Conservation (phyloP, 306 rosid genomes). For the Dryas alaskensis region DNA sequence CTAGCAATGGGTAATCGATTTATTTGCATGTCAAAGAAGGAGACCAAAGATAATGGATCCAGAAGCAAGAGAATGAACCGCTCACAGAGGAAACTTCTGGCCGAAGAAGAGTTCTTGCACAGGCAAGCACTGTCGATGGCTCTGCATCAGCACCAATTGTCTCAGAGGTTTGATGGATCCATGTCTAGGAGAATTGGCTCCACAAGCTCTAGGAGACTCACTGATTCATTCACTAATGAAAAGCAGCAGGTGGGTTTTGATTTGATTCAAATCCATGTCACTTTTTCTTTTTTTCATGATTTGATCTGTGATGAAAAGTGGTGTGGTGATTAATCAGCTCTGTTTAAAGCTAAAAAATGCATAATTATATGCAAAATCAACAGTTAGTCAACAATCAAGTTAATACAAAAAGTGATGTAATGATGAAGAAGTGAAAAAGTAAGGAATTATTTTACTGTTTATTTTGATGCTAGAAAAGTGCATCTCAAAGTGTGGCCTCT, state of each 20-base stretch:
- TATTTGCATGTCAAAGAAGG: slow-evolving; percentile 80
- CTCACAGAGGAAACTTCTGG: slow-evolving; percentile 77
- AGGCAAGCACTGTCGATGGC: slow-evolving; percentile 89
- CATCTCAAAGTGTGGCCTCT: background rate
- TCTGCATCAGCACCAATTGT: slow-evolving; percentile 84
- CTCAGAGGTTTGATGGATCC: slow-evolving; percentile 98
- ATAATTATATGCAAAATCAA: slow-evolving; percentile 24
- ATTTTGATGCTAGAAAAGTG: slow-evolving; percentile 11
- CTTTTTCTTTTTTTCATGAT: slow-evolving; percentile 20
- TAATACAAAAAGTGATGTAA: background rate
- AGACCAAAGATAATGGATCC: slow-evolving; percentile 73
- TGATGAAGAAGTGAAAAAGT: slow-evolving; percentile 24
- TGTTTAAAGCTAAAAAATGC: slow-evolving; percentile 24
- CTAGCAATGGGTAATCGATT: slow-evolving; percentile 80
- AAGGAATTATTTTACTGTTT: background rate
- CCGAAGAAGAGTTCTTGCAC: slow-evolving; percentile 86
- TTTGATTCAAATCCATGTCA: background rate
- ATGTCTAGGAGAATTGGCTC: slow-evolving; percentile 89
- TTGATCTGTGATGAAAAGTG: slow-evolving; percentile 32
- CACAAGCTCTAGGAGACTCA: slow-evolving; percentile 67
- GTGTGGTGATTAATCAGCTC: slow-evolving; percentile 32
- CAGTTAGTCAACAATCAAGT: background rate
- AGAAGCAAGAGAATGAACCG: slow-evolving; percentile 81
- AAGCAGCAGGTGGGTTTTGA: slow-evolving; percentile 65
- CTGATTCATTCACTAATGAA: slow-evolving; percentile 56